Conservation (phyloP, 768 basidiomycete species). For the Boletus subparvulus region DNA sequence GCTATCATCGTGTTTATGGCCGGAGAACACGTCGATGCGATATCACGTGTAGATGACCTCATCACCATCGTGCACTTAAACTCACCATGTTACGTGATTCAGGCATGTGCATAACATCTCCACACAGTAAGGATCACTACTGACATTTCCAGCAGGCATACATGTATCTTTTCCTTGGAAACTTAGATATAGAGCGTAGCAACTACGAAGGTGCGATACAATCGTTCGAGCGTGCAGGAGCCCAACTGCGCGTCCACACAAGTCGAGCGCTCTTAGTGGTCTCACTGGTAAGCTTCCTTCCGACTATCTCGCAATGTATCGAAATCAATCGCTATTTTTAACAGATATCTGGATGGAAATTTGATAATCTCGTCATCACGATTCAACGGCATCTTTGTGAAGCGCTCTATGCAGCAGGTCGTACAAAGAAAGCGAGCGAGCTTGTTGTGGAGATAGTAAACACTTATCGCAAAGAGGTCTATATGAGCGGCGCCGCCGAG, state of each 20-base stretch:
- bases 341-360: slow-evolving; percentile 7
- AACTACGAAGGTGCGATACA: not conserved
- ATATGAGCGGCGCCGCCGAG: not conserved
- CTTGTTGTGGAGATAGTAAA: not conserved
- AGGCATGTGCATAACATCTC: not conserved
- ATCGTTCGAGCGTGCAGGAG: not conserved
- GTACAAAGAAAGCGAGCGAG: not conserved
- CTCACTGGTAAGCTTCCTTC: not conserved
- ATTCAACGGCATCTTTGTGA: not conserved
- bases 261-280: not conserved
- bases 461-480: not conserved
- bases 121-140: not conserved
- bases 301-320: not conserved
- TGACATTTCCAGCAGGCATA: slow-evolving; percentile 3
- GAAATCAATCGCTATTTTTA: not conserved
- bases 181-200: not conserved
- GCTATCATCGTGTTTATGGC: slow-evolving; percentile 3
- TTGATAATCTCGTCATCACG: not conserved
- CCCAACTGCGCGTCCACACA: not conserved
- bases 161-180: slow-evolving; percentile 7
- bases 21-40: not conserved
- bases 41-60: slow-evolving; percentile 2
- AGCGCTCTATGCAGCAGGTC: not conserved
- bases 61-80: not conserved
- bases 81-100: not conserved